These are phyloP conservation scores for Geranomyces michiganensis DNA, from an alignment of 192 early-diverging fungal genomes.

Conservation along the genomic window DNA sequence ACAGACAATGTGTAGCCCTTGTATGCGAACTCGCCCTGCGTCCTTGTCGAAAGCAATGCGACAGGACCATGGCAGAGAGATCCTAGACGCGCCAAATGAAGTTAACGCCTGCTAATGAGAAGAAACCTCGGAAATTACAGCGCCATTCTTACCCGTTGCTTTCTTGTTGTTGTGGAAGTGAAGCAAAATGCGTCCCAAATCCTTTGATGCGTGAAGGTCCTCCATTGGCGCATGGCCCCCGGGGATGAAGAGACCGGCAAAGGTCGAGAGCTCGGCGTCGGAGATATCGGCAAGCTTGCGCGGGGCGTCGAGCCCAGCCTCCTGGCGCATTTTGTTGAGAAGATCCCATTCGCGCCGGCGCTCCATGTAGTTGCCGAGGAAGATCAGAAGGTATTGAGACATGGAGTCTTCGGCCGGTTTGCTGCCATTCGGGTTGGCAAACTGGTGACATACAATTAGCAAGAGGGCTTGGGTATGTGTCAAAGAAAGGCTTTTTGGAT, in stretches of 20 bases:
- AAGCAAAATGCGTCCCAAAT: slow-evolving; percentile 20
- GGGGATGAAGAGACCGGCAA: slow-evolving; percentile 25
- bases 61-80: slow-evolving; percentile 29
- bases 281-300: neutral
- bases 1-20: slow-evolving; percentile 12
- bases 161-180: slow-evolving; percentile 23
- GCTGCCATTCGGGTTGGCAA: slow-evolving; percentile 26
- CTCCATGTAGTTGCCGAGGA: slow-evolving; percentile 22
- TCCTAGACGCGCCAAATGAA: neutral
- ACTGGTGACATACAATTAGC: neutral
- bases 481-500: too few relatives aligned
- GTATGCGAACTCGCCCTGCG: slow-evolving; percentile 10
- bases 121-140: neutral
- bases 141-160: slow-evolving; percentile 13
- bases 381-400: slow-evolving; percentile 12
- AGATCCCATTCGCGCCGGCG: slow-evolving; percentile 12
- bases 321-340: slow-evolving; percentile 2
- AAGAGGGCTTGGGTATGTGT: neutral
- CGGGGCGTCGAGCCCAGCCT: neutral
- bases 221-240: slow-evolving; percentile 32
- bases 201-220: slow-evolving; percentile 14
- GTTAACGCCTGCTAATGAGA: neutral
- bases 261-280: slow-evolving; percentile 16
- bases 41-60: slow-evolving; percentile 18
- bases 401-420: slow-evolving; percentile 21